These are phyloP conservation scores for Neopestalotiopsis sp. DNA, from an alignment of 2,329 filamentous ascomycete species.

Conservation along the genomic window DNA sequence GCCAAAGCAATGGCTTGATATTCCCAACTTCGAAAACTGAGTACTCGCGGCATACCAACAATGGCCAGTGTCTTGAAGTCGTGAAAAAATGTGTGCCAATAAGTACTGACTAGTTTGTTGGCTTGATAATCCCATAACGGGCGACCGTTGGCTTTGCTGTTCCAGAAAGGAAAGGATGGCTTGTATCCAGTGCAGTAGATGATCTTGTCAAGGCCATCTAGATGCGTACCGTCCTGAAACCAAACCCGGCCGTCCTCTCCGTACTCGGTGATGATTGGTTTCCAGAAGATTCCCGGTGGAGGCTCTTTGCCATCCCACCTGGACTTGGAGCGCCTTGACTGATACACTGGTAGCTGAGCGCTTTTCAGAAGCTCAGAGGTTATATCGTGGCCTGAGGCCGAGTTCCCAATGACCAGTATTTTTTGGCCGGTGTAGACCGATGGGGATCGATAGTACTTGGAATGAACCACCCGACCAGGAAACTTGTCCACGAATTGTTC, in stretches of 20 bases:
- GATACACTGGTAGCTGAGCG: conserved; percentile 51
- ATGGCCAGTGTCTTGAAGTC: conserved; percentile 54
- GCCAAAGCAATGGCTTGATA: conserved; percentile 61
- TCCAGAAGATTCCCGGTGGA: conserved; percentile 56
- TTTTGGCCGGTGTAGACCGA: conserved; percentile 38
- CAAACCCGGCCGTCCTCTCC: conserved; percentile 47
- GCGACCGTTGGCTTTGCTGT: conserved; percentile 48
- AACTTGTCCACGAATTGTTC: conserved; percentile 43
- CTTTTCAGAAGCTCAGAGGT: conserved; percentile 42
- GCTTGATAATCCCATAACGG: conserved; percentile 55
- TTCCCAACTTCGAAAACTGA: conserved; percentile 61
- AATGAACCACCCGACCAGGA: conserved; percentile 48
- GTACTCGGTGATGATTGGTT: conserved; percentile 55
- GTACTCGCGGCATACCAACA: conserved; percentile 55
- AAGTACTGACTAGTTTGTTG: conserved; percentile 49
- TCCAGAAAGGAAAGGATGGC: conserved; percentile 56
- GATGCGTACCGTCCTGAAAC: conserved; percentile 43
- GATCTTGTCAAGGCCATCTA: conserved; percentile 44
- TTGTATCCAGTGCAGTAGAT: conserved; percentile 52
- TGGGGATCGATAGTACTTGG: conserved; percentile 50
- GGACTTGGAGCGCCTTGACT: conserved; percentile 54
- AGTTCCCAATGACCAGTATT: conserved; percentile 49
- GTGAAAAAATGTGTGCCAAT: conserved; percentile 59
- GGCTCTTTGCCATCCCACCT: conserved; percentile 57
- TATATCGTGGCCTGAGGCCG: conserved; percentile 49